Percentiles rank a stretch among this genome's conserved stretches.
These are phyloP conservation scores for Chlorella sp. DNA, from an alignment of 139 green algal genomes.

Conservation along the genomic window DNA sequence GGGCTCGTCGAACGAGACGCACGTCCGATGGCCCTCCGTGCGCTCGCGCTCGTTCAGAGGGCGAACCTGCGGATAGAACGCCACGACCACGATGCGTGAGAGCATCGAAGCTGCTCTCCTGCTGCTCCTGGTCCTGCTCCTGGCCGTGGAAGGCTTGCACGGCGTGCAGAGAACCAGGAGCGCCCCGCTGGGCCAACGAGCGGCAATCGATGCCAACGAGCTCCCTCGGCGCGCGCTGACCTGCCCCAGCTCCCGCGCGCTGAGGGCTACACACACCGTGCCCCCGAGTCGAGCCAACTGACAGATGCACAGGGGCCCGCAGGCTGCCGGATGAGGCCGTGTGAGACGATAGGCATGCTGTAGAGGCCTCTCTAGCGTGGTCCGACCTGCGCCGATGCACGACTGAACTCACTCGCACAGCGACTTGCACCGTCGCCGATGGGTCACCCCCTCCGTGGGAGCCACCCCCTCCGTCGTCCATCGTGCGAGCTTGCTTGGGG, in stretches of 20 bases:
- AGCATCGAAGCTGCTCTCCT: neutral
- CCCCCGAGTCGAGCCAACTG: neutral
- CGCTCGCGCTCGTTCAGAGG: slow-evolving; percentile 48
- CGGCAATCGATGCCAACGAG: too few species aligned
- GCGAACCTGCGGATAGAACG: slow-evolving; percentile 36
- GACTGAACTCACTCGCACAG: neutral
- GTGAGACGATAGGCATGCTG: neutral
- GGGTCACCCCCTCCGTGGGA: neutral
- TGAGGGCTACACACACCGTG: too few species aligned
- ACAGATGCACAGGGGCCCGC: neutral
- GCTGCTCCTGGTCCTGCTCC: neutral
- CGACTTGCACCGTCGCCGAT: neutral
- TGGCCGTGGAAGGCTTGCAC: neutral
- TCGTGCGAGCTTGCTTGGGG: neutral
- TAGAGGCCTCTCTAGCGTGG: neutral
- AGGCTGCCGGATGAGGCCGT: neutral
- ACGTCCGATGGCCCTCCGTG: slow-evolving; percentile 42
- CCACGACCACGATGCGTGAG: neutral
- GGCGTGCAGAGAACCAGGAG: neutral
- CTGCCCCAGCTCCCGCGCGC: too few species aligned
- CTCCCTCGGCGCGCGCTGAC: too few species aligned
- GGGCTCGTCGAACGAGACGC: slow-evolving; percentile 55
- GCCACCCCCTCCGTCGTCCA: neutral
- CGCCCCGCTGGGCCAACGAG: too few species aligned
- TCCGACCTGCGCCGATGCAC: neutral